Percentiles rank a stretch among this genome's conserved stretches.
These are phyloP conservation scores for Glarea lozoyensis DNA, from an alignment of 495 filamentous ascomycete genomes.

Conservation along the genomic window DNA sequence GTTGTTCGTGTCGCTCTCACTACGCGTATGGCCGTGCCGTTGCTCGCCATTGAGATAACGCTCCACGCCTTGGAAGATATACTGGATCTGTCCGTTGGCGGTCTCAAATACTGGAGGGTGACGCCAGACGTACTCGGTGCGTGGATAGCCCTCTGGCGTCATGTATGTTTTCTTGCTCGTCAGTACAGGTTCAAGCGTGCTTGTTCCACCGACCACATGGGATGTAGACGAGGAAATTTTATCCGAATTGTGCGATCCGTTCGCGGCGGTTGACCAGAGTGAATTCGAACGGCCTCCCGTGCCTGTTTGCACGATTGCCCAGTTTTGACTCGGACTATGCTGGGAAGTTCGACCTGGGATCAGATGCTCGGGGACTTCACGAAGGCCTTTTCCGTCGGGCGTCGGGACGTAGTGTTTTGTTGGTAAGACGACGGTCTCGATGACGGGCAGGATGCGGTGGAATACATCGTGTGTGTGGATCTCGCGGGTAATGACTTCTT, in stretches of 20 bases:
- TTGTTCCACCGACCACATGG: not conserved
- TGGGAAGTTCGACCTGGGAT: constrained; percentile 3
- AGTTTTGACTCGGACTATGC: constrained; percentile 5
- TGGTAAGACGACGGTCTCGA: constrained; percentile 18
- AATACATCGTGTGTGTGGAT: constrained; percentile 47
- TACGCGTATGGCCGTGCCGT: not conserved
- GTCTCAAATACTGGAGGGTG: constrained; percentile 16
- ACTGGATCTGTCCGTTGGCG: not conserved
- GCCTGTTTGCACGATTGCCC: constrained; percentile 7
- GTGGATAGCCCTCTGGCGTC: constrained; percentile 12
- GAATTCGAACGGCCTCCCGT: not conserved
- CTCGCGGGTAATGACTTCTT: constrained; percentile 44
- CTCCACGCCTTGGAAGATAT: constrained; percentile 8
- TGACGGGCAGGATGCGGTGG: constrained; percentile 43
- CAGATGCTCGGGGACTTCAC: constrained; percentile 14
- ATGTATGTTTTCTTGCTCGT: constrained; percentile 15
- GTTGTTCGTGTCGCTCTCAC: not conserved
- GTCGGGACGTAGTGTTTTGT: constrained; percentile 17
- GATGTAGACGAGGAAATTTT: not conserved
- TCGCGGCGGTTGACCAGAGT: not conserved
- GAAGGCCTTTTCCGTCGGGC: constrained; percentile 12
- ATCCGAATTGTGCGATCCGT: not conserved
- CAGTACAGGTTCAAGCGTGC: constrained; percentile 8
- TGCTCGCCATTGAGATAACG: constrained; percentile 1
- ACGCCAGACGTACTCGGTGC: constrained; percentile 18